These are phyloP conservation scores for Aulographum hederae DNA, from an alignment of 2,329 filamentous ascomycete species.

Conservation along the genomic window DNA sequence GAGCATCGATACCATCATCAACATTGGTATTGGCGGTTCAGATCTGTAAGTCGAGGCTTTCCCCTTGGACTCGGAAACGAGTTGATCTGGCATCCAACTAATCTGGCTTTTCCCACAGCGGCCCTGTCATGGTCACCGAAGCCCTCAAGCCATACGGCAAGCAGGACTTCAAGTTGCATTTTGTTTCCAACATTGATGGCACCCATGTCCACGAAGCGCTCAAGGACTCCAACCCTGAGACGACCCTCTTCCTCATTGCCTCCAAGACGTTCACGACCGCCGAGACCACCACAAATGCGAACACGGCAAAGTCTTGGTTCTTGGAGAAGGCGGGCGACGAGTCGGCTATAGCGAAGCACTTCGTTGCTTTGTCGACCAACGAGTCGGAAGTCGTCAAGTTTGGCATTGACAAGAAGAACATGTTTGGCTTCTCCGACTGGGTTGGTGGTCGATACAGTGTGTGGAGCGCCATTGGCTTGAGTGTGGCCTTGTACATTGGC, in stretches of 20 bases:
- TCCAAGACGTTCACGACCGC: conserved; percentile 99
- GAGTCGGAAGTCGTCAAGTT: conserved; percentile 93
- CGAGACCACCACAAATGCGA: conserved; percentile 93
- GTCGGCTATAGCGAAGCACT: conserved; percentile 80
- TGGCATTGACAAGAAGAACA: conserved; percentile 96
- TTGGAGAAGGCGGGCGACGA: conserved; percentile 64
- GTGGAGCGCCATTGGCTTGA: conserved; percentile 95
- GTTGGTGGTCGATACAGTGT: conserved; percentile 96
- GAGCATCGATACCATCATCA: conserved; percentile 91
- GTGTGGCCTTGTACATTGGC: conserved; percentile 85
- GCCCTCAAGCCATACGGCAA: conserved; percentile 89
- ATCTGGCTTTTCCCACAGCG: too few relatives aligned
- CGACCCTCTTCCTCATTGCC: conserved; percentile 93
- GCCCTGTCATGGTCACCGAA: conserved; percentile 97
- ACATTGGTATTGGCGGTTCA: conserved; percentile 94
- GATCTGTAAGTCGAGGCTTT: conserved; percentile 58
- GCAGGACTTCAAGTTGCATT: conserved; percentile 75
- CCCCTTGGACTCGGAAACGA: background rate
- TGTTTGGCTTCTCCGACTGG: conserved; percentile 99
- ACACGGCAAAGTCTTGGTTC: conserved; percentile 95
- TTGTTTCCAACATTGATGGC: conserved; percentile 98
- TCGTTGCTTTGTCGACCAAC: conserved; percentile 94
- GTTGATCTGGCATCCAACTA: too few relatives aligned
- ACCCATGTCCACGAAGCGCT: conserved; percentile 95
- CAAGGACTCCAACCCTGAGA: conserved; percentile 77